Percentiles rank a stretch among this genome's conserved stretches.
Evolutionary conservation across 78 protist genomes (phyloP).

Genomic region (Chrysochromulina parva): DNA sequence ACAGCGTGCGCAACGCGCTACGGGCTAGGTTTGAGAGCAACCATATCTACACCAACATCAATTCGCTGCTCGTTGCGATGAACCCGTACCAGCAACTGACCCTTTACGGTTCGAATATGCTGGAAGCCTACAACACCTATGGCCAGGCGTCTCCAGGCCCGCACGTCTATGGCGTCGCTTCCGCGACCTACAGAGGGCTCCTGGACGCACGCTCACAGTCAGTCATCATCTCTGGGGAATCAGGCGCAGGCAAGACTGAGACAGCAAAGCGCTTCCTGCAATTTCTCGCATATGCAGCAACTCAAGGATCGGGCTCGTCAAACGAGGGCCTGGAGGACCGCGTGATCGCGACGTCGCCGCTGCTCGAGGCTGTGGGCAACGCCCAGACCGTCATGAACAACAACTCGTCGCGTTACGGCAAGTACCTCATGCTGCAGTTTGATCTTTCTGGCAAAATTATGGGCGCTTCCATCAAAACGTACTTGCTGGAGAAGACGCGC

Average conservation of each 20-base stretch:
- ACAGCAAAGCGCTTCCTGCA: constrained; percentile 22
- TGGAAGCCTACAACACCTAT: neutral
- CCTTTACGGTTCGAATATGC: neutral
- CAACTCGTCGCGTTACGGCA: constrained; percentile 50
- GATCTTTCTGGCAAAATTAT: neutral
- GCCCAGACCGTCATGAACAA: constrained; percentile 31
- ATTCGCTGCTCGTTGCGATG: neutral
- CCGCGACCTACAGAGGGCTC: constrained; percentile 55
- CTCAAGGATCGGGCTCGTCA: neutral
- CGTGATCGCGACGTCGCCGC: neutral
- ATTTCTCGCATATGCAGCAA: neutral
- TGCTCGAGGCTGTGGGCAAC: constrained; percentile 47
- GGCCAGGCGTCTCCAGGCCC: constrained; percentile 24
- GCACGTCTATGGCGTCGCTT: constrained; percentile 74
- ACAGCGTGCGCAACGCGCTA: too few relatives aligned
- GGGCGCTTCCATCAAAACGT: constrained; percentile 54
- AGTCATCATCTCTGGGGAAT: constrained; percentile 82
- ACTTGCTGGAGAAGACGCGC: constrained; percentile 68
- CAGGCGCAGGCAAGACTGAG: constrained; percentile 46
- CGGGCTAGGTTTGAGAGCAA: too few relatives aligned
- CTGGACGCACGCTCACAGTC: neutral
- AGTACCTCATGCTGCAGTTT: constrained; percentile 22
- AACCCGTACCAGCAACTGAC: neutral
- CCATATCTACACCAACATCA: too few relatives aligned
- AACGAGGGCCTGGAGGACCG: neutral